Percentiles rank a stretch among this genome's conserved stretches.
These are phyloP conservation scores for Fusarium albidum DNA, from an alignment of 2,329 filamentous ascomycete species.

Conservation along the genomic window DNA sequence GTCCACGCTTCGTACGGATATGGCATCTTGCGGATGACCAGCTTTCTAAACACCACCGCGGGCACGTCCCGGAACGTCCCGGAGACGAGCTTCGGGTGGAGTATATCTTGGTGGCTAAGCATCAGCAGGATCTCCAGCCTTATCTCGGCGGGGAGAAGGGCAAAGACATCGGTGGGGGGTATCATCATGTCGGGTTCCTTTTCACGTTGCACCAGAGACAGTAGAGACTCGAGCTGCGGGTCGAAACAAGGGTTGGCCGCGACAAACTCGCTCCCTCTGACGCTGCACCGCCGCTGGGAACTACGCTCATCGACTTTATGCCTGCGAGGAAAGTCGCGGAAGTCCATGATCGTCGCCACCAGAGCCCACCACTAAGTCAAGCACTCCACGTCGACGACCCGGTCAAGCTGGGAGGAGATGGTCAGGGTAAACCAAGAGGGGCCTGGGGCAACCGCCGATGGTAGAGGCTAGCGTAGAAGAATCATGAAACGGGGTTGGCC, in stretches of 20 bases:
- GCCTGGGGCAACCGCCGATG: too few species aligned
- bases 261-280: slow-evolving; percentile 20
- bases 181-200: background rate
- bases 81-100: slow-evolving; percentile 19
- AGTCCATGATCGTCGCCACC: background rate
- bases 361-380: slow-evolving; percentile 26
- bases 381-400: slow-evolving; percentile 28
- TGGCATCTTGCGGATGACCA: slow-evolving; percentile 18
- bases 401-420: too few species aligned
- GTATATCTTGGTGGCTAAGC: slow-evolving; percentile 20
- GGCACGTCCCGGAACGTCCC: slow-evolving; percentile 23
- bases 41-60: background rate
- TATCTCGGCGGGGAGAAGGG: slow-evolving; percentile 19
- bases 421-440: too few species aligned
- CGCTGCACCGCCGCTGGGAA: slow-evolving; percentile 26
- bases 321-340: slow-evolving; percentile 13
- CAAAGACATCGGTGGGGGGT: slow-evolving; percentile 5
- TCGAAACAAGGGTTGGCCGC: slow-evolving; percentile 35
- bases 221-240: slow-evolving; percentile 9
- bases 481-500: too few species aligned
- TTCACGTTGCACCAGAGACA: background rate
- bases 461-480: too few species aligned
- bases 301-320: background rate
- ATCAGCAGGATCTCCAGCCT: slow-evolving; percentile 11
- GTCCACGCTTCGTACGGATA: slow-evolving; percentile 34